phyloP scores from a whole-genome alignment of 1,139 yeast genomes.

The Taiozyma sp. region DNA sequence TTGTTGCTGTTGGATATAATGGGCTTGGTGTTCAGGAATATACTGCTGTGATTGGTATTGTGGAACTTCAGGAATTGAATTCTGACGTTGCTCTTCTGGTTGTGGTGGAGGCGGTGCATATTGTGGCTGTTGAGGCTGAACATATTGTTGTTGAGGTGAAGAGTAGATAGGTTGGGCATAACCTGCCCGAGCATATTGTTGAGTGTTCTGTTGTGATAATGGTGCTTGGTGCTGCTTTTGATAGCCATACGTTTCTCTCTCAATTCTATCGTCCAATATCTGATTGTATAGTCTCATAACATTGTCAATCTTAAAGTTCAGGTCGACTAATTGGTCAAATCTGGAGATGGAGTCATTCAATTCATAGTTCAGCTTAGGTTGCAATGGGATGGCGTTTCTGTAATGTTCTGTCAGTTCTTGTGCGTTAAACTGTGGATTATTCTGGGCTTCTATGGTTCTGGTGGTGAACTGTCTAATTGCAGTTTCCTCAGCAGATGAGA shows the following conservation, averaged over 20 bases:
- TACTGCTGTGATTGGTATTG: constrained; percentile 8
- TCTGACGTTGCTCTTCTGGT: not conserved
- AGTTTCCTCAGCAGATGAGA: constrained; percentile 59
- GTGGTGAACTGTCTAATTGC: constrained; percentile 67
- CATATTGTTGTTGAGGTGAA: constrained; percentile 4
- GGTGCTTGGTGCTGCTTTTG: constrained; percentile 4
- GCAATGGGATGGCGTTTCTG: constrained; percentile 54
- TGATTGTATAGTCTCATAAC: constrained; percentile 76
- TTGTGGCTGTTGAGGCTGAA: constrained; percentile 4
- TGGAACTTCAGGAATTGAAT: not conserved
- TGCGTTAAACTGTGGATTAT: constrained; percentile 41
- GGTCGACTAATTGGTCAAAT: constrained; percentile 66
- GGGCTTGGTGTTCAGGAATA: constrained; percentile 5
- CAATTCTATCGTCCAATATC: constrained; percentile 58
- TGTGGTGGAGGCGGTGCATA: constrained; percentile 5
- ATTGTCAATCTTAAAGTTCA: constrained; percentile 79
- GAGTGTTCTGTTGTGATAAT: not conserved
- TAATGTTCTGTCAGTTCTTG: constrained; percentile 50
- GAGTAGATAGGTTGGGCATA: not conserved
- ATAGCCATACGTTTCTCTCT: constrained; percentile 20
- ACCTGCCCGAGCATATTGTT: not conserved
- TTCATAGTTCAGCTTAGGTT: constrained; percentile 70
- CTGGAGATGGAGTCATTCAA: constrained; percentile 58
- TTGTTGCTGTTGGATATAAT: constrained; percentile 1
- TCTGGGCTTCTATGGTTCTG: constrained; percentile 49